Base-by-base conservation (phyloP, 305 asterid species). In the Solanum hybrid region DNA sequence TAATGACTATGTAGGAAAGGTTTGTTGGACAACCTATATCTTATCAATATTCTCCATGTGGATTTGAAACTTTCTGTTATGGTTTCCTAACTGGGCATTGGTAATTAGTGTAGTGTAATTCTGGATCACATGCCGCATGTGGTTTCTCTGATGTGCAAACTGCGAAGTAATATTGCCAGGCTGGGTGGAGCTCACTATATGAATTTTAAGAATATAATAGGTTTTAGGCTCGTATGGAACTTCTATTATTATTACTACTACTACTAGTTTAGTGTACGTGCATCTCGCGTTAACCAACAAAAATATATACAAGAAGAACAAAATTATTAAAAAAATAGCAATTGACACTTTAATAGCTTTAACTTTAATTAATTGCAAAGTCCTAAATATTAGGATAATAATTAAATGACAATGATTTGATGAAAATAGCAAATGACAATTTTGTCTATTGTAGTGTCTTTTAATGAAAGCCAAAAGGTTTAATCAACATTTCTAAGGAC, bases 1-100 rank as follows among this genome's bases (percentile, higher is more conserved):
- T 87, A 97, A 97, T 77, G 99, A 97, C 92, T 97, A 97, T 22
- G 99, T 97, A 11, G 99, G 99, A 89, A 97, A 97, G 98, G 99
- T 97, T 90, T 86, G 91, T 84, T 83, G 67, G 87, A 92, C 82
- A 71, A 71, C 79, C 36, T 88, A 61, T 34, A 24, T 39, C 86
- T 81, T 81, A 84, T 84, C 20, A 20, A 57, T 20, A 20, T 20
- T 26, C 74, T 6, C 42, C 76, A 57, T 57, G 31, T 18, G 31
- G 88, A 84, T 31, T 51, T 84, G 87, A 46, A 46, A 83, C 74
- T 46, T n/a, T 28, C 87, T 83, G 29, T 83, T 83, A 83, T 83
- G 40, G 40, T 84, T 84, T 57, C 74, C 46, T 51, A 8, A 42
- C 28, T 42, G 73, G 76, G 31, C 42, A 85, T 57, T 85, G 31